Evolutionary conservation across 257 asterid species (phyloP).

Genomic region (Leptodermis oblonga): DNA sequence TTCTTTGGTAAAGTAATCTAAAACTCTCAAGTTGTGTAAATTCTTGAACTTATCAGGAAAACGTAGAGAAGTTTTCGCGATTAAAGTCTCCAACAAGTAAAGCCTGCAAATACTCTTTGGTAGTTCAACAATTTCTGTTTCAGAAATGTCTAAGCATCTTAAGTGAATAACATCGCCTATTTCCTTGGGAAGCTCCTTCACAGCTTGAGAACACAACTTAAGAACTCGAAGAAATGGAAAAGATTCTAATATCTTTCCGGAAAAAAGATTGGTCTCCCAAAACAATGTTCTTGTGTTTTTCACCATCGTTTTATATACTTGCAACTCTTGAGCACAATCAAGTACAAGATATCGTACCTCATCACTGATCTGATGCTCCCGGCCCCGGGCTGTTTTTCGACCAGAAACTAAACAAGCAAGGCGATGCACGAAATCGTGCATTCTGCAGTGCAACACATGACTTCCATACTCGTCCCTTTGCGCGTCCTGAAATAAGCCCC

Average conservation of each 20-base stretch:
- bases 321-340: not conserved
- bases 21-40: not conserved
- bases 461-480: not conserved
- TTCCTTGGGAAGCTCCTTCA: constrained; percentile 12
- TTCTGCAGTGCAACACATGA: not conserved
- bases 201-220: too few relatives aligned
- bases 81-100: too few relatives aligned
- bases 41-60: not conserved
- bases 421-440: not conserved
- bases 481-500: not conserved
- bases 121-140: too few relatives aligned
- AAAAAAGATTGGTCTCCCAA: too few relatives aligned
- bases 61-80: too few relatives aligned
- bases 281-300: too few relatives aligned
- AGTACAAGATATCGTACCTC: not conserved
- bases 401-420: not conserved
- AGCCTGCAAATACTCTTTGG: too few relatives aligned
- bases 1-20: not conserved
- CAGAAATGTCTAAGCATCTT: constrained; percentile 18
- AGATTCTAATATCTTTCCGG: too few relatives aligned
- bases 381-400: not conserved
- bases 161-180: constrained; percentile 11
- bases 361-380: not conserved
- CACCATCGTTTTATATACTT: too few relatives aligned
- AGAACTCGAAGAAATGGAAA: too few relatives aligned